These are phyloP conservation scores for Neurospora sp. DNA, from an alignment of 495 filamentous ascomycete genomes.

Conservation along the genomic window DNA sequence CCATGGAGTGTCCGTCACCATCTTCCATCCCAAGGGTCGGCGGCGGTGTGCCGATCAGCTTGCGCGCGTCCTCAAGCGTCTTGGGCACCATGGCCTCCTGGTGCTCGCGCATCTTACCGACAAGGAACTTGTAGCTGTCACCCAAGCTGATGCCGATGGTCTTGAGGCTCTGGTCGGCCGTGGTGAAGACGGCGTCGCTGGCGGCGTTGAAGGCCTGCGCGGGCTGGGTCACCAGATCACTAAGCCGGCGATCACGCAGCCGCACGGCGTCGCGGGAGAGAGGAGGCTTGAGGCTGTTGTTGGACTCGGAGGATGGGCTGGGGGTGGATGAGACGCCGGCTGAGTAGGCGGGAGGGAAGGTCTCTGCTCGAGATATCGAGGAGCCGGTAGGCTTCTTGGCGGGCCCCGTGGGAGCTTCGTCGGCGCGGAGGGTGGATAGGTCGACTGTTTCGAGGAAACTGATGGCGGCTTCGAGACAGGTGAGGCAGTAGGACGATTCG, in stretches of 20 bases:
- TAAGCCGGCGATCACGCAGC: conserved; percentile 52
- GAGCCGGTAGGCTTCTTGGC: conserved; percentile 42
- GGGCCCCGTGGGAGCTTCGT: conserved; percentile 57
- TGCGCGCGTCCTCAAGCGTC: conserved; percentile 85
- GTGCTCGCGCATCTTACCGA: conserved; percentile 76
- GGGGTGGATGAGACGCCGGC: conserved; percentile 34
- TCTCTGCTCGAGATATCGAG: conserved; percentile 43
- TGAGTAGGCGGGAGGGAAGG: conserved; percentile 39
- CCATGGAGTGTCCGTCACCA: conserved; percentile 23
- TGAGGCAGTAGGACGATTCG: conserved; percentile 91
- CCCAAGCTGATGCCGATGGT: conserved; percentile 81
- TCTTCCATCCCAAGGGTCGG: conserved; percentile 39
- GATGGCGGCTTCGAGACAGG: conserved; percentile 90
- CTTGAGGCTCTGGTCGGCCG: conserved; percentile 83
- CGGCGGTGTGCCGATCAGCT: conserved; percentile 65
- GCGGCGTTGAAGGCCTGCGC: conserved; percentile 70
- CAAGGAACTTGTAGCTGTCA: conserved; percentile 84
- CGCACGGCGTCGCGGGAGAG: conserved; percentile 34
- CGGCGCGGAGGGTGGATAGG: conserved; percentile 78
- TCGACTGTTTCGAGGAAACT: conserved; percentile 97
- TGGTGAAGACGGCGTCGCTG: conserved; percentile 71
- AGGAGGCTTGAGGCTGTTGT: conserved; percentile 18
- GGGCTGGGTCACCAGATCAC: conserved; percentile 74
- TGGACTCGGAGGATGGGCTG: conserved; percentile 2
- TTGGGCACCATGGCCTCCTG: conserved; percentile 55